A percentile compares a stretch with the other conserved stretches of the same genome.
These are phyloP conservation scores for Neonectria punicea DNA, from an alignment of 2,329 filamentous ascomycete species.

Conservation along the genomic window DNA sequence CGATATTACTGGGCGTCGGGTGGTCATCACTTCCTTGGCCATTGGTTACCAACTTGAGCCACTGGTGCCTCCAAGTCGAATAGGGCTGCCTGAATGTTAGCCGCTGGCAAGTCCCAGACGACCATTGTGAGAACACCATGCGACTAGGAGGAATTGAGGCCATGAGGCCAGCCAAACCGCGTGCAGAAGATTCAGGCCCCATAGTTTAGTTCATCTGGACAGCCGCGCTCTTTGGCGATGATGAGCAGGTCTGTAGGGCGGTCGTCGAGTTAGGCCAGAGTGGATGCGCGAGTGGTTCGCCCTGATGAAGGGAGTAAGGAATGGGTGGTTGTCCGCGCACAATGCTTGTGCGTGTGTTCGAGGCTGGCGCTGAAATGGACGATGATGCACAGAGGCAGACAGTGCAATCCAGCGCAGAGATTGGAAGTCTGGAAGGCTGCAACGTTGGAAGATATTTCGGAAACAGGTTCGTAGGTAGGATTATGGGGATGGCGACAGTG, in stretches of 20 bases:
- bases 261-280: not conserved
- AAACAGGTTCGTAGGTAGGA: no score
- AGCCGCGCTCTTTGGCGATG: not conserved
- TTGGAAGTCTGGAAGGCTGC: no score
- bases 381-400: not conserved
- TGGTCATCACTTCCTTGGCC: no score
- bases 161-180: not conserved
- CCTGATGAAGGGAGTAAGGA: not conserved
- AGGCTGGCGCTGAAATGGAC: no score
- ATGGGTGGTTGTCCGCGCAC: not conserved
- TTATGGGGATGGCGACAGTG: not conserved
- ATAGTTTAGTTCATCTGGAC: no score
- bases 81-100: not conserved
- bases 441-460: no score
- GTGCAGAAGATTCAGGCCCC: not conserved
- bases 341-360: no score
- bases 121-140: not conserved
- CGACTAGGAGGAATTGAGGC: not conserved
- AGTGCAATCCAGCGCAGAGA: no score
- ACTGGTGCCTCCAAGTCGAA: not conserved
- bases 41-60: not conserved
- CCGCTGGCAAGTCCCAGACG: not conserved
- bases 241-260: not conserved
- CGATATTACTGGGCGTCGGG: not conserved
- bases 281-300: not conserved